Evolutionary conservation across 169 alveolate species (phyloP).

Genomic region (Plasmodium gonderi): DNA sequence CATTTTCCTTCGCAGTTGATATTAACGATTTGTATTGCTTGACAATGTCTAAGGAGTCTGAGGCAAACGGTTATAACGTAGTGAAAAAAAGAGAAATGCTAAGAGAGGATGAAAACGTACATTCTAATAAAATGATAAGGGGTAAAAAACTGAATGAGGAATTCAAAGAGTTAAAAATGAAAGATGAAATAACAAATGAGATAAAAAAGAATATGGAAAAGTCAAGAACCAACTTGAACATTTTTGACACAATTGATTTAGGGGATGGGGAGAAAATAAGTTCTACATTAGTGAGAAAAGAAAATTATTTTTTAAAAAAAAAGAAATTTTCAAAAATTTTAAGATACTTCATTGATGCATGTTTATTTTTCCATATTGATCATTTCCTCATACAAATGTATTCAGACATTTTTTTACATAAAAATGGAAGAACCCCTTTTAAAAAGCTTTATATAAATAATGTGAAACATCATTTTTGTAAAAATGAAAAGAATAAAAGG

Average conservation of each 20-base stretch:
- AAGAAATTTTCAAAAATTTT: constrained; percentile 30
- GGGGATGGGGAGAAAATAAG: constrained; percentile 47
- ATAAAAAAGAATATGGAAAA: neutral
- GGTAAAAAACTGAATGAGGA: neutral
- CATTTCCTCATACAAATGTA: constrained; percentile 53
- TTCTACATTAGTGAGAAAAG: constrained; percentile 41
- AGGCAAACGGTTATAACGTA: constrained; percentile 37
- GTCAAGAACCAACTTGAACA: constrained; percentile 27
- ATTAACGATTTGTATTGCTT: constrained; percentile 42
- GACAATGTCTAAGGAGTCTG: constrained; percentile 69
- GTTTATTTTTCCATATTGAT: constrained; percentile 55
- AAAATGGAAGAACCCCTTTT: constrained; percentile 8
- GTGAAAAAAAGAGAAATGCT: constrained; percentile 5
- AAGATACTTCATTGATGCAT: constrained; percentile 53
- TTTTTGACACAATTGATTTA: constrained; percentile 64
- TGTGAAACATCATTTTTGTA: constrained; percentile 52
- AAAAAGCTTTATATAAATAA: constrained; percentile 28
- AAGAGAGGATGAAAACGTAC: neutral
- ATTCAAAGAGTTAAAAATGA: neutral
- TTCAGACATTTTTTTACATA: constrained; percentile 17
- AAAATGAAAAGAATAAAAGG: neutral
- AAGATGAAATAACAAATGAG: neutral
- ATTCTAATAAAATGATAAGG: neutral
- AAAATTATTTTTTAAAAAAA: constrained; percentile 21
- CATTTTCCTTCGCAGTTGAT: constrained; percentile 56